Conservation (phyloP, 139 green algal genomes). For the Picochlorum costavermella region DNA sequence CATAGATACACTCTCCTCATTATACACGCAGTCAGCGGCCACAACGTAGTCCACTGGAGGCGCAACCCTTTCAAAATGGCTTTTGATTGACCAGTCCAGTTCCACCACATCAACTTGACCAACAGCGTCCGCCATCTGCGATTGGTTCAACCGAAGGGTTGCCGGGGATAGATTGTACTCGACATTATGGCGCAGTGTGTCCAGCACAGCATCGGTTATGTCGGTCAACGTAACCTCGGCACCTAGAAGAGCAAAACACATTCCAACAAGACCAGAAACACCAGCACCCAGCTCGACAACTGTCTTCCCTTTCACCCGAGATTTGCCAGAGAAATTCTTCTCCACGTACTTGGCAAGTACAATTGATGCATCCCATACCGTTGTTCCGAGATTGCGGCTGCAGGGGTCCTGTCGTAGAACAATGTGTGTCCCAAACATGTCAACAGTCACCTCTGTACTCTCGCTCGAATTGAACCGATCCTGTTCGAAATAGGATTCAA, state of each 20-base stretch:
- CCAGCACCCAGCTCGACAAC: constrained; percentile 78
- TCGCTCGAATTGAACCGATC: too few relatives aligned
- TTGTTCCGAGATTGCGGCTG: constrained; percentile 75
- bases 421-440: not conserved
- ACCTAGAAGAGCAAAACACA: constrained; percentile 42
- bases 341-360: constrained; percentile 88
- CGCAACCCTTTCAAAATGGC: constrained; percentile 19
- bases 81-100: constrained; percentile 61
- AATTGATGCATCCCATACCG: constrained; percentile 86
- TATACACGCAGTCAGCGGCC: constrained; percentile 76
- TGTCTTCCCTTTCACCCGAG: constrained; percentile 50
- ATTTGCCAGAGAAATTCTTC: constrained; percentile 69
- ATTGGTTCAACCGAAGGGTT: constrained; percentile 22
- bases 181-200: constrained; percentile 63
- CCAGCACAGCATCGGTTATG: constrained; percentile 44
- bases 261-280: constrained; percentile 60
- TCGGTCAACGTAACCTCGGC: constrained; percentile 70
- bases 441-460: too few relatives aligned
- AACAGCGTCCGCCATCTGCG: constrained; percentile 1
- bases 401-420: constrained; percentile 58
- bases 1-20: constrained; percentile 46
- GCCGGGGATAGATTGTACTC: constrained; percentile 61
- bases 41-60: constrained; percentile 69
- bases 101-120: constrained; percentile 53
- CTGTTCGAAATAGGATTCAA: too few relatives aligned